Evolutionary conservation across 768 basidiomycete genomes (phyloP).

Genomic region (Daedaleopsis nitida): DNA sequence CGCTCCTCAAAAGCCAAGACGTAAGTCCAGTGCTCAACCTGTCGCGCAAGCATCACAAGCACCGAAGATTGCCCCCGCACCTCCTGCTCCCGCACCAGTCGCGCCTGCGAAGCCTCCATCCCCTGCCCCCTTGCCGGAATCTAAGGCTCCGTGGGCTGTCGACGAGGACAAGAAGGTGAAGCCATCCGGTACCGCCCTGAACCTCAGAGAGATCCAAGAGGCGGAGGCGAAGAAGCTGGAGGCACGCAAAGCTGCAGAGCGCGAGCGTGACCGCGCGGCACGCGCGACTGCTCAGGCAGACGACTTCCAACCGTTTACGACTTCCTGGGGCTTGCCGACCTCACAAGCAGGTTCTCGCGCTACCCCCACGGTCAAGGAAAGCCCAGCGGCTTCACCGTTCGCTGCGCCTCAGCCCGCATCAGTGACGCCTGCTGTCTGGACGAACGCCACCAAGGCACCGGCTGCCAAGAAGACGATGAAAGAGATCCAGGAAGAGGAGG

Average conservation of each 20-base stretch:
- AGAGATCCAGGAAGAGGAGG: constrained; percentile 98
- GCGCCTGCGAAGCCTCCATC: constrained; percentile 12
- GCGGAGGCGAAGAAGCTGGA: constrained; percentile 84
- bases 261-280: constrained; percentile 65
- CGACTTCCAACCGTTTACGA: constrained; percentile 60
- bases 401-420: constrained; percentile 26
- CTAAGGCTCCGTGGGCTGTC: constrained; percentile 66
- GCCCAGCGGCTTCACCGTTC: constrained; percentile 34
- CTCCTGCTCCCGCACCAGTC: constrained; percentile 5
- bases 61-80: constrained; percentile 6
- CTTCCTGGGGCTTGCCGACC: constrained; percentile 85
- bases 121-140: constrained; percentile 16
- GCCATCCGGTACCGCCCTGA: constrained; percentile 48
- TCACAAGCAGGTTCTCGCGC: constrained; percentile 71
- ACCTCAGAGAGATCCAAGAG: constrained; percentile 94
- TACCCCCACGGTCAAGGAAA: constrained; percentile 45
- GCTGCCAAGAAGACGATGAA: constrained; percentile 90
- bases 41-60: background rate
- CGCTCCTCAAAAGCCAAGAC: constrained; percentile 17
- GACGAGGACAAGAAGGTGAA: constrained; percentile 74
- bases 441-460: constrained; percentile 54
- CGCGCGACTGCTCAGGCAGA: constrained; percentile 48
- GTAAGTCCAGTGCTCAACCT: constrained; percentile 16
- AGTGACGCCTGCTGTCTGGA: constrained; percentile 61
- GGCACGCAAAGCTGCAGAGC: constrained; percentile 71